Evolutionary conservation across 345 rosid genomes (phyloP).

Genomic region (Psidium friedrichsthalianum): DNA sequence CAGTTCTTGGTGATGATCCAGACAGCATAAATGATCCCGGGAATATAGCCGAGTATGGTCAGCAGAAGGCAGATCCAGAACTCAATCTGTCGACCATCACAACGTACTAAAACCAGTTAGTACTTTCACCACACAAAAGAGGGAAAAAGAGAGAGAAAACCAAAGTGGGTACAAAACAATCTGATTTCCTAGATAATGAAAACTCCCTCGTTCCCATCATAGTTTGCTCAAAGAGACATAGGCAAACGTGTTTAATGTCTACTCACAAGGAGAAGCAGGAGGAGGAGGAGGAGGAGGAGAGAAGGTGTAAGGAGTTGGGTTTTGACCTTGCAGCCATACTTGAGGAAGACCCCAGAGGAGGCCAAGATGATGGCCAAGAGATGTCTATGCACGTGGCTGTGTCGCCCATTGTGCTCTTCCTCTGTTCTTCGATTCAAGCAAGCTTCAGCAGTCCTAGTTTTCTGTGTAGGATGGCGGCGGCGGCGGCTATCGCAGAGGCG

Average conservation of each 20-base stretch:
- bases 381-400: constrained; percentile 58
- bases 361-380: constrained; percentile 74
- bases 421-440: neutral
- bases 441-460: neutral
- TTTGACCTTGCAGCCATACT: constrained; percentile 54
- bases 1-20: constrained; percentile 52
- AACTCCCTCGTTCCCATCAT: neutral
- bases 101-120: neutral
- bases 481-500: neutral
- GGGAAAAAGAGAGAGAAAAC: neutral
- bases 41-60: constrained; percentile 58
- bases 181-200: neutral
- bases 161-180: neutral
- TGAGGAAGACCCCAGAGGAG: constrained; percentile 91
- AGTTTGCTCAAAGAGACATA: neutral
- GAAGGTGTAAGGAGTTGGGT: neutral
- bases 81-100: constrained; percentile 30
- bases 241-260: neutral
- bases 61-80: constrained; percentile 85
- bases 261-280: neutral
- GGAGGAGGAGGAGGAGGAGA: neutral
- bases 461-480: neutral
- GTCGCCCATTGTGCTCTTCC: constrained; percentile 10
- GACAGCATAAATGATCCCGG: constrained; percentile 75
- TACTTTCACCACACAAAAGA: neutral